These are phyloP conservation scores for Neocatenulostroma microsporum DNA, from an alignment of 2,329 filamentous ascomycete species.

Conservation along the genomic window DNA sequence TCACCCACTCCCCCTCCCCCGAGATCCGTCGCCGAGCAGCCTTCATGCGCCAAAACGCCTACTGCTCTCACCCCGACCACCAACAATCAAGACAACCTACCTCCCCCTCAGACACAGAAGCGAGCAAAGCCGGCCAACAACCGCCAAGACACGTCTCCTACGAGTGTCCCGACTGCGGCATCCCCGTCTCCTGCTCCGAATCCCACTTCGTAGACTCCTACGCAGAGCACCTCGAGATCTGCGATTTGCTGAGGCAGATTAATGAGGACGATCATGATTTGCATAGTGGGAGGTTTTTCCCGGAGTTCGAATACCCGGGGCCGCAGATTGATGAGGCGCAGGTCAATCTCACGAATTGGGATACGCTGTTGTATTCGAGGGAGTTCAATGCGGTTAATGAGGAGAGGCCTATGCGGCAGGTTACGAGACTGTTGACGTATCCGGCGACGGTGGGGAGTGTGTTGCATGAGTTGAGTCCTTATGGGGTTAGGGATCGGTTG, in stretches of 20 bases:
- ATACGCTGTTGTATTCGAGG: slow-evolving; percentile 88
- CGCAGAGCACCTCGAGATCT: slow-evolving; percentile 84
- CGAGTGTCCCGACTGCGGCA: slow-evolving; percentile 92
- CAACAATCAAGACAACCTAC: slow-evolving; percentile 62
- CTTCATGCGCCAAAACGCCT: slow-evolving; percentile 87
- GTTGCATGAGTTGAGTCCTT: slow-evolving; percentile 89
- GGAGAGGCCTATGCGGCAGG: slow-evolving; percentile 84
- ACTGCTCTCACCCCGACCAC: slow-evolving; percentile 87
- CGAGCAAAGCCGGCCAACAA: slow-evolving; percentile 50
- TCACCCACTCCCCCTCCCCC: slow-evolving; percentile 78
- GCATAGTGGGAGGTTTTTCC: slow-evolving; percentile 80
- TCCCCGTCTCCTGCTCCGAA: slow-evolving; percentile 88
- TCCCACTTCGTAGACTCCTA: slow-evolving; percentile 96
- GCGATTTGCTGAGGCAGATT: slow-evolving; percentile 82
- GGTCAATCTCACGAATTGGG: slow-evolving; percentile 98
- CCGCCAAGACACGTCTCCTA: slow-evolving; percentile 79
- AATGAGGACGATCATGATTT: slow-evolving; percentile 98
- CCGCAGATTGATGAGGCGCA: slow-evolving; percentile 85
- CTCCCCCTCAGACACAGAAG: slow-evolving; percentile 57
- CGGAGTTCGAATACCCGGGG: slow-evolving; percentile 86
- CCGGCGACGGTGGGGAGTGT: slow-evolving; percentile 86
- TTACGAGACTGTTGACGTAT: slow-evolving; percentile 87
- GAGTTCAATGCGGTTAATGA: slow-evolving; percentile 87
- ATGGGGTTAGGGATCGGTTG: slow-evolving; percentile 70
- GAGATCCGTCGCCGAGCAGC: slow-evolving; percentile 80